These are phyloP conservation scores for Calvatia gigantea DNA, from an alignment of 768 basidiomycete species.

Conservation along the genomic window DNA sequence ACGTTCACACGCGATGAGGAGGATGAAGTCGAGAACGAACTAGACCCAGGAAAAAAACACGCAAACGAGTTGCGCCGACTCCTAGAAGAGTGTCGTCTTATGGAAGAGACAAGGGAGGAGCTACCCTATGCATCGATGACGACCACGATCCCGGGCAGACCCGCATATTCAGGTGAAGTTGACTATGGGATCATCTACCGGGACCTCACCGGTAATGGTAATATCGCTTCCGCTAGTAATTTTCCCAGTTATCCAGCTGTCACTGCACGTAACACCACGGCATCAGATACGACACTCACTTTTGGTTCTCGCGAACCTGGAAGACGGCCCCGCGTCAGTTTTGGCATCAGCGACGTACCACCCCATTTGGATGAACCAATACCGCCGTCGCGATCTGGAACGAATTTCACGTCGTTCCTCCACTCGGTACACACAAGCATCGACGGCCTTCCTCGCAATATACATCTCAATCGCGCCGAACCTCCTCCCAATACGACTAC, in stretches of 20 bases:
- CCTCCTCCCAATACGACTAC: slow-evolving; percentile 7
- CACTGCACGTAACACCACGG: not conserved
- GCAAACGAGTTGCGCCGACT: slow-evolving; percentile 40
- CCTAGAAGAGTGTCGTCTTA: slow-evolving; percentile 53
- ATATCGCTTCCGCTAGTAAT: not conserved
- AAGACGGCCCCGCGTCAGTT: slow-evolving; percentile 7
- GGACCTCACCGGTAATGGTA: slow-evolving; percentile 1
- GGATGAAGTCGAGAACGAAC: slow-evolving; percentile 21
- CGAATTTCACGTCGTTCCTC: slow-evolving; percentile 8
- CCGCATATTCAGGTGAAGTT: slow-evolving; percentile 3
- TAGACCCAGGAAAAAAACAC: slow-evolving; percentile 17
- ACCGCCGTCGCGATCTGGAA: not conserved
- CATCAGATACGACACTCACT: not conserved
- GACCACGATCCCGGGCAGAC: not conserved
- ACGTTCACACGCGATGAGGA: slow-evolving; percentile 24
- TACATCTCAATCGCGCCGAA: not conserved
- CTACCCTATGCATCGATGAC: slow-evolving; percentile 24
- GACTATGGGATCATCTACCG: slow-evolving; percentile 10
- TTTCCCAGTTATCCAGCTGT: too few relatives aligned
- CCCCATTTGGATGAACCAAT: not conserved
- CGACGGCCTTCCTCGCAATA: not conserved
- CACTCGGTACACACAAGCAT: not conserved
- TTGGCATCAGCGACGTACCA: slow-evolving; percentile 9
- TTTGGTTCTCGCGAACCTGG: not conserved
- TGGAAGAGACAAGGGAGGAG: slow-evolving; percentile 43